Percentiles rank a stretch among this genome's conserved stretches.
Conservation (phyloP, 371 early-diverging fungal genomes). For the Saksenaea vasiformis region DNA sequence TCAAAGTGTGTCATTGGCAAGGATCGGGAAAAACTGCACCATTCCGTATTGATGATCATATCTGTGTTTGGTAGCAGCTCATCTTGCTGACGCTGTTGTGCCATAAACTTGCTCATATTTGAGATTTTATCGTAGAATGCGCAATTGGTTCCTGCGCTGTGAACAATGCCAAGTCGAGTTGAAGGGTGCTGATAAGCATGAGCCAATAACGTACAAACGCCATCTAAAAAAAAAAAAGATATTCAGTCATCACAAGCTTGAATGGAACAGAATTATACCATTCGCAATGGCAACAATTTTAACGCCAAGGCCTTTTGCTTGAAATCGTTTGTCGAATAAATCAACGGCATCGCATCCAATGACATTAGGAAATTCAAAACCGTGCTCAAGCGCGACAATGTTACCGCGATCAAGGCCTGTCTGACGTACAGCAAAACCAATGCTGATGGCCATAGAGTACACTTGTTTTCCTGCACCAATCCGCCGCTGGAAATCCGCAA, state of each 20-base stretch:
- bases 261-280: slow-evolving; percentile 56
- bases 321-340: slow-evolving; percentile 43
- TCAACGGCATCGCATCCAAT: slow-evolving; percentile 50
- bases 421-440: slow-evolving; percentile 52
- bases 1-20: slow-evolving; percentile 86
- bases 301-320: slow-evolving; percentile 41
- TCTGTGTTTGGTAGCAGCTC: slow-evolving; percentile 53
- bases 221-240: slow-evolving; percentile 56
- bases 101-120: slow-evolving; percentile 33
- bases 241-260: neutral
- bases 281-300: slow-evolving; percentile 61
- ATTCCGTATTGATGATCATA: slow-evolving; percentile 91
- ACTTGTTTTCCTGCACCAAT: slow-evolving; percentile 44
- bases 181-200: slow-evolving; percentile 85
- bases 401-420: slow-evolving; percentile 40
- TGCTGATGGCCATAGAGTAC: slow-evolving; percentile 51
- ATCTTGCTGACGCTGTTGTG: slow-evolving; percentile 23
- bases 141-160: slow-evolving; percentile 95
- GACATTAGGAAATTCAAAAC: slow-evolving; percentile 46
- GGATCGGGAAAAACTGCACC: slow-evolving; percentile 77
- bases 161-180: slow-evolving; percentile 86
- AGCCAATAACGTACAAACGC: slow-evolving; percentile 89
- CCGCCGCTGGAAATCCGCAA: slow-evolving; percentile 45
- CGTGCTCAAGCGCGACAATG: slow-evolving; percentile 42
- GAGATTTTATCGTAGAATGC: slow-evolving; percentile 74